These are phyloP conservation scores for Diutina scorzettiae DNA, from an alignment of 1,139 yeast species.

Conservation along the genomic window DNA sequence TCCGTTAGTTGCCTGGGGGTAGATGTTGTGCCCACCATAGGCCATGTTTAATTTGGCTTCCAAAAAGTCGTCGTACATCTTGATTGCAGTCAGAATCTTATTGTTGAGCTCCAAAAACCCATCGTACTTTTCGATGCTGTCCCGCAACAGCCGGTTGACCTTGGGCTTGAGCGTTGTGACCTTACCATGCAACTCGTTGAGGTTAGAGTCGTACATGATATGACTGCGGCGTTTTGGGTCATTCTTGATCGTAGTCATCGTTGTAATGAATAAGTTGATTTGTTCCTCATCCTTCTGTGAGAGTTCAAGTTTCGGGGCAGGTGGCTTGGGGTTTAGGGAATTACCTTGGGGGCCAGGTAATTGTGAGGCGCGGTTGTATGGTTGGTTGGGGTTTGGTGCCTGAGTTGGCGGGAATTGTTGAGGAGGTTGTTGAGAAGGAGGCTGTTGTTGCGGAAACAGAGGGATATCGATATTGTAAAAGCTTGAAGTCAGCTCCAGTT, in stretches of 20 bases:
- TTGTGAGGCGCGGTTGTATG: not conserved
- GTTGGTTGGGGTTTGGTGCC: not conserved
- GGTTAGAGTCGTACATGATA: constrained; percentile 45
- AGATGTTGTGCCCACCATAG: constrained; percentile 22
- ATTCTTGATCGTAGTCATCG: constrained; percentile 43
- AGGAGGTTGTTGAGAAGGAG: not conserved
- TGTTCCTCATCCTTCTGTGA: constrained; percentile 55
- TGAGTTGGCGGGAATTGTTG: too few species aligned
- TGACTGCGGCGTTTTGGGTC: constrained; percentile 38
- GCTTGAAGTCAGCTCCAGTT: not conserved
- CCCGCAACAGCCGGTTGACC: constrained; percentile 51
- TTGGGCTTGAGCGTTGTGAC: constrained; percentile 65
- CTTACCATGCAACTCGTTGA: constrained; percentile 53
- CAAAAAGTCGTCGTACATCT: constrained; percentile 66
- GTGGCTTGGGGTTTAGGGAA: not conserved
- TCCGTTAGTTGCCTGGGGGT: too few species aligned
- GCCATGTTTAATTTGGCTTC: constrained; percentile 52
- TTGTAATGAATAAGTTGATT: constrained; percentile 55
- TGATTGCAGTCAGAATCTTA: constrained; percentile 67
- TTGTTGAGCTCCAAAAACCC: constrained; percentile 66
- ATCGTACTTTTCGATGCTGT: constrained; percentile 58
- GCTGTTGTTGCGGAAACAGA: not conserved
- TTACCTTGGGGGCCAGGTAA: not conserved
- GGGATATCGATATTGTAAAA: constrained; percentile 5
- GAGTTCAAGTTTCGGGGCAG: constrained; percentile 18